Evolutionary conservation across 768 basidiomycete genomes (phyloP), one percentile per base, ranked within the genome.

Genomic region (Suillus americanus): DNA sequence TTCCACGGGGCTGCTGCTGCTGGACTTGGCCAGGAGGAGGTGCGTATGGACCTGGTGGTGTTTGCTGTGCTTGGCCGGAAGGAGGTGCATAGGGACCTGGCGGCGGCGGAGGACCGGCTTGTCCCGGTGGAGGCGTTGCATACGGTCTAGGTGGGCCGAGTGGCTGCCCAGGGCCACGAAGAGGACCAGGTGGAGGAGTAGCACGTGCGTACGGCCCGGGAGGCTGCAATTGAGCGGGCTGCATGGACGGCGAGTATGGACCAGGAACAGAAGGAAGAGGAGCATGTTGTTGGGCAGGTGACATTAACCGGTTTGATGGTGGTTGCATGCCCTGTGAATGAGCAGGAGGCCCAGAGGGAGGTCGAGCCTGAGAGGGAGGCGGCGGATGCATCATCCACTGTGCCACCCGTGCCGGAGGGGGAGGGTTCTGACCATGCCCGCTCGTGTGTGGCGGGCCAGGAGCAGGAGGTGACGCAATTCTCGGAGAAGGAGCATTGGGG

Each of bases 391-490:
- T 71, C 50, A 68, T 64, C n/a, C 70, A 72, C 41, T 71, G 74
- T 41, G 64, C 71, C 51, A 86, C 86, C n/a, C 87, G 80, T 13
- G 89, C 89, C 0, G 88, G 89, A 3, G 80, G 79, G 9, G 80
- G 79, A 3, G 59, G 56, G 50, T 50, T 63, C 60, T 83, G 81
- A 13, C 79, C 56, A 40, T 57, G 56, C 2, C 38, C 56, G 6
- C 73, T 75, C 45, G 74, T 67, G 64, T 81, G 85, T 0, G 85
- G 85, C 20, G 85, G 79, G 8, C 78, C 78, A n/a, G 82, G 78
- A 5, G 80, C 82, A 5, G 88, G 85, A 23, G 77, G 73, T 9
- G 79, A 75, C 23, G 74, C 71, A 20, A 70, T 54, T 30, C 60
- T 66, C 40, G 71, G 62, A 30, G 74, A 66, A n/a, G 78, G 71